phyloP scores from a whole-genome alignment of 805 yeast genomes.

The Cyberlindnera americana region DNA sequence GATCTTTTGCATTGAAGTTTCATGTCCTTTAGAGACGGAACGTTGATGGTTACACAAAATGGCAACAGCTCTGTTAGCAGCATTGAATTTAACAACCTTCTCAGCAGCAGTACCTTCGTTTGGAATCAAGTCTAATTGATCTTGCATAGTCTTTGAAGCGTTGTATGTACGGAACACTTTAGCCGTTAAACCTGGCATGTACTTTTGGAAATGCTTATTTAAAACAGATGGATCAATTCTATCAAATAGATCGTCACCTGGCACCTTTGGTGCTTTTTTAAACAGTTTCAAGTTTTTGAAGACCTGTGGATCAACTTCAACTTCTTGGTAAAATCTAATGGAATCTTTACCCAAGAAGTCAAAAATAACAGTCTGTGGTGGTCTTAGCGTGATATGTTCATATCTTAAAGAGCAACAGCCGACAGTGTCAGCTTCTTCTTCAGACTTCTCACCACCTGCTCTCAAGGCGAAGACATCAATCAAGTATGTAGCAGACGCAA shows the following conservation, averaged over 20 bases:
- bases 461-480: slow-evolving; percentile 91
- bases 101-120: slow-evolving; percentile 86
- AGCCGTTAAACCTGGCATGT: slow-evolving; percentile 92
- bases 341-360: slow-evolving; percentile 97
- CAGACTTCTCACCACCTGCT: slow-evolving; percentile 98
- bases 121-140: slow-evolving; percentile 80
- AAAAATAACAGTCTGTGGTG: slow-evolving; percentile 82
- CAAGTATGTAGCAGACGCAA: slow-evolving; percentile 90
- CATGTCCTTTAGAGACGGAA: slow-evolving; percentile 83
- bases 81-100: slow-evolving; percentile 82
- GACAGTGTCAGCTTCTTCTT: slow-evolving; percentile 97
- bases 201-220: slow-evolving; percentile 82
- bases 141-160: slow-evolving; percentile 96
- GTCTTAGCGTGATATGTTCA: slow-evolving; percentile 82
- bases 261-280: slow-evolving; percentile 83
- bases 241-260: slow-evolving; percentile 92
- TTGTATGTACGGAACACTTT: slow-evolving; percentile 96
- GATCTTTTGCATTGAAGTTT: slow-evolving; percentile 73
- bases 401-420: slow-evolving; percentile 94
- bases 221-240: slow-evolving; percentile 78
- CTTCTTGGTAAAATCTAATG: slow-evolving; percentile 87
- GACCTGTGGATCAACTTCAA: slow-evolving; percentile 87
- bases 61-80: slow-evolving; percentile 94
- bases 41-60: slow-evolving; percentile 96
- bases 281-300: slow-evolving; percentile 84